Percentiles rank a stretch among this genome's conserved stretches.
Conservation (phyloP, 192 early-diverging fungal species). For the Pilaira anomala region DNA sequence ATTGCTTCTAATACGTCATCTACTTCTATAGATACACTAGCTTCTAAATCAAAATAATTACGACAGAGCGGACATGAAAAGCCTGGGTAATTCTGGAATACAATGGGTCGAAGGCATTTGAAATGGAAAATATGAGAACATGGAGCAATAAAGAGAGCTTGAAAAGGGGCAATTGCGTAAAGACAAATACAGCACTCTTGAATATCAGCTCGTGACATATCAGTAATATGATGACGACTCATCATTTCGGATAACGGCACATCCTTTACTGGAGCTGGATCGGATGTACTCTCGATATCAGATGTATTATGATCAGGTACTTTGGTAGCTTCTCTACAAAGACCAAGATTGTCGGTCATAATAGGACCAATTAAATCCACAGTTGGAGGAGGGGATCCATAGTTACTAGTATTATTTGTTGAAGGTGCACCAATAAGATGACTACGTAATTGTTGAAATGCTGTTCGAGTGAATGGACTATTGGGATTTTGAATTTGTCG, state of each 20-base stretch:
- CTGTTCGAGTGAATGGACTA: slow-evolving; percentile 46
- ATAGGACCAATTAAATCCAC: not conserved
- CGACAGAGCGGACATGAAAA: slow-evolving; percentile 82
- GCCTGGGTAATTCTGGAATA: slow-evolving; percentile 57
- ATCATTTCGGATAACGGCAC: not conserved
- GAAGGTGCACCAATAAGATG: not conserved
- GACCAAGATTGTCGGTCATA: not conserved
- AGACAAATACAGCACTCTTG: slow-evolving; percentile 82
- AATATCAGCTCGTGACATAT: slow-evolving; percentile 31
- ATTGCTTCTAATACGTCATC: slow-evolving; percentile 25
- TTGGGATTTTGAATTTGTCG: slow-evolving; percentile 54
- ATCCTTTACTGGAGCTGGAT: not conserved
- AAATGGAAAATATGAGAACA: slow-evolving; percentile 86
- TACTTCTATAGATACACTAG: slow-evolving; percentile 54
- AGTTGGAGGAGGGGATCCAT: not conserved
- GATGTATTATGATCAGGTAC: not conserved
- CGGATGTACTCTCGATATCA: no score
- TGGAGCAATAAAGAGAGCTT: slow-evolving; percentile 80
- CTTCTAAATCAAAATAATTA: slow-evolving; percentile 77
- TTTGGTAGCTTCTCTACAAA: slow-evolving; percentile 10
- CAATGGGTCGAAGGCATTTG: slow-evolving; percentile 71
- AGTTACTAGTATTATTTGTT: not conserved
- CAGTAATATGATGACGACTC: not conserved
- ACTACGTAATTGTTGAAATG: slow-evolving; percentile 14
- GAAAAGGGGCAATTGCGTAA: slow-evolving; percentile 69